Percentiles rank a stretch among this genome's conserved stretches.
These are phyloP conservation scores for Exophiala calicioides DNA, from an alignment of 2,329 filamentous ascomycete genomes.

Conservation along the genomic window DNA sequence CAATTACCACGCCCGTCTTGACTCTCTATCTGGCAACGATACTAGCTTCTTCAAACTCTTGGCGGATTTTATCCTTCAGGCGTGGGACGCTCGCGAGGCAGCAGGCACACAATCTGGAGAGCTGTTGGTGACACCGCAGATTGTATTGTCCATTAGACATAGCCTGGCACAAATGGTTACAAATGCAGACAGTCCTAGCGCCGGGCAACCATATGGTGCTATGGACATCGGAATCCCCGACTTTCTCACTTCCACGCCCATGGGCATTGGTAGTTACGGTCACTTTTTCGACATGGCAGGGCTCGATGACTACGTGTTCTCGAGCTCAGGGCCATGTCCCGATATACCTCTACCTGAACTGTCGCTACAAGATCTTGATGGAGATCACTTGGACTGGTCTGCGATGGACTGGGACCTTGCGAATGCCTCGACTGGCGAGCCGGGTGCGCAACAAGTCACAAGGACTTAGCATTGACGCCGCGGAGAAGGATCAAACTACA, in stretches of 20 bases:
- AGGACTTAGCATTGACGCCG: too few relatives aligned
- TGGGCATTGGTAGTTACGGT: constrained; percentile 14
- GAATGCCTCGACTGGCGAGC: too few relatives aligned
- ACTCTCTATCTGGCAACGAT: constrained; percentile 1
- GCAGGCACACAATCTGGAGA: constrained; percentile 20
- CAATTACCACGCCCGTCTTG: constrained; percentile 44
- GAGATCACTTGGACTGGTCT: constrained; percentile 4
- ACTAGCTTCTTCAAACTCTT: constrained; percentile 38
- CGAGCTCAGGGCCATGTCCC: background rate
- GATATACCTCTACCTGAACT: too few relatives aligned
- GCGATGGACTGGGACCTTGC: too few relatives aligned
- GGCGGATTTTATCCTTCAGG: constrained; percentile 41
- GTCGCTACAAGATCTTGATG: background rate
- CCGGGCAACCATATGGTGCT: constrained; percentile 8
- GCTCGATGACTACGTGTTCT: constrained; percentile 5
- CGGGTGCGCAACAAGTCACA: too few relatives aligned
- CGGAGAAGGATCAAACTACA: too few relatives aligned
- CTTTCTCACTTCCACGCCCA: constrained; percentile 13
- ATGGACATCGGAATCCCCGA: constrained; percentile 20
- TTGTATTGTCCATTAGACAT: constrained; percentile 36
- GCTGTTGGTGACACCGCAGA: constrained; percentile 30
- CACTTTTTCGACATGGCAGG: constrained; percentile 14
- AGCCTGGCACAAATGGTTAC: constrained; percentile 22
- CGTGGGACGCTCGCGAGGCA: constrained; percentile 41
- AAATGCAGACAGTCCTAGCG: constrained; percentile 2